Conservation (phyloP, 169 alveolate species). For the Plasmodium falciparum region DNA sequence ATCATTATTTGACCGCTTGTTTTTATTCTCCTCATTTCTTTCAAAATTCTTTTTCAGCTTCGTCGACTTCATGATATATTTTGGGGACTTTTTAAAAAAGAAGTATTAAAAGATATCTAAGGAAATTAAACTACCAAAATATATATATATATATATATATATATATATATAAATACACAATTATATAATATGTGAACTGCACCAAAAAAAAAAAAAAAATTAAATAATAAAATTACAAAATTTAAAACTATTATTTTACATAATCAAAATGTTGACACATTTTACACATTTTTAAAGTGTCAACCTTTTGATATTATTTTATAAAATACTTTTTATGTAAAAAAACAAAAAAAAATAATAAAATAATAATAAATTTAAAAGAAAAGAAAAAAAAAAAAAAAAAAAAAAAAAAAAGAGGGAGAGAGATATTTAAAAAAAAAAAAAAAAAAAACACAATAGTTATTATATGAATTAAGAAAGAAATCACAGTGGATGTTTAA, state of each 20-base stretch:
- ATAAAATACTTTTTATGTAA: too few species aligned
- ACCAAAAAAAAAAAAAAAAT: not conserved
- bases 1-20: constrained; percentile 5
- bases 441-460: too few species aligned
- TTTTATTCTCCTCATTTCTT: constrained; percentile 11
- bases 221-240: not conserved
- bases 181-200: not conserved
- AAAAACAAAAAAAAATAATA: too few species aligned
- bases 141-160: constrained; percentile 5
- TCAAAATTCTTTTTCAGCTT: constrained; percentile 25
- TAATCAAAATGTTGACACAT: too few species aligned
- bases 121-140: not conserved
- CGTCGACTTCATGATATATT: constrained; percentile 24
- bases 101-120: not conserved
- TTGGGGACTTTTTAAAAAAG: not conserved
- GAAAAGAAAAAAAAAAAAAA: too few species aligned
- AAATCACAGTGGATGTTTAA: too few species aligned
- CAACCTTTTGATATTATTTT: too few species aligned
- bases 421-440: too few species aligned
- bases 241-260: not conserved
- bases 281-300: too few species aligned
- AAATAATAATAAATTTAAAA: too few species aligned
- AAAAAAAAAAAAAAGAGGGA: too few species aligned
- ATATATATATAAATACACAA: not conserved
- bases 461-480: too few species aligned